Base-by-base conservation (phyloP, 805 yeast genomes). In the Candida silvicultrix region DNA sequence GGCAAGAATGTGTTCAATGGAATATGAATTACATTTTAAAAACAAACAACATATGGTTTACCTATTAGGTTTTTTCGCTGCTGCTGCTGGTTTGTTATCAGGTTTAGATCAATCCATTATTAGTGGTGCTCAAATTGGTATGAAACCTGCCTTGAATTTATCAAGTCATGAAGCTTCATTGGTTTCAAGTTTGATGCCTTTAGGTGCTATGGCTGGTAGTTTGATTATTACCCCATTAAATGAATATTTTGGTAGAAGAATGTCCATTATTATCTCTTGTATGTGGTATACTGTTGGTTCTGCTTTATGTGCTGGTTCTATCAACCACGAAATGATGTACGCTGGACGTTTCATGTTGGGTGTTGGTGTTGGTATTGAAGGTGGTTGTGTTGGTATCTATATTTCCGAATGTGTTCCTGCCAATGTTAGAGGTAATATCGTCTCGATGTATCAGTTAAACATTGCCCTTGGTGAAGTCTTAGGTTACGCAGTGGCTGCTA, bases 101-200 rank as follows among this genome's bases (percentile, higher is more conserved):
- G 87, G 87, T 52, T 64, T 80, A 41, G 88, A 81, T 63, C 87
- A 81, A 67, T 78, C 84, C 18, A 70, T 81, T 37, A 81, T 81
- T 48, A 72, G 80, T 23, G 87, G 86, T 58, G 87, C 87, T 3
- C 66, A 71, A 29, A 67, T 77, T 45, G 75, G 76, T 20, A 72
- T 80, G 73, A 67, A 64, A 15, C 59, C 60, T 2, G 70, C 67
- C 21, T 66, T 81, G 29, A 38, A 59, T 29, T 62, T 81, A 40
- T 54, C 67, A 18, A 46, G 65, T 5, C 64, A 68, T 50, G 69
- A 81, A 52, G 66, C 65, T 43, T 80, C 85, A 1, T 67, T 80
- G 49, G 74, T 80, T 18, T 70, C 78, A 35, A 68, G 83, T 25
- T 68, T 78, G 45, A 78, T 81, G 83, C 86, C 87, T n/a, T 63